These are phyloP conservation scores for Fusarium ambrosium DNA, from an alignment of 2,329 filamentous ascomycete species.

Conservation along the genomic window DNA sequence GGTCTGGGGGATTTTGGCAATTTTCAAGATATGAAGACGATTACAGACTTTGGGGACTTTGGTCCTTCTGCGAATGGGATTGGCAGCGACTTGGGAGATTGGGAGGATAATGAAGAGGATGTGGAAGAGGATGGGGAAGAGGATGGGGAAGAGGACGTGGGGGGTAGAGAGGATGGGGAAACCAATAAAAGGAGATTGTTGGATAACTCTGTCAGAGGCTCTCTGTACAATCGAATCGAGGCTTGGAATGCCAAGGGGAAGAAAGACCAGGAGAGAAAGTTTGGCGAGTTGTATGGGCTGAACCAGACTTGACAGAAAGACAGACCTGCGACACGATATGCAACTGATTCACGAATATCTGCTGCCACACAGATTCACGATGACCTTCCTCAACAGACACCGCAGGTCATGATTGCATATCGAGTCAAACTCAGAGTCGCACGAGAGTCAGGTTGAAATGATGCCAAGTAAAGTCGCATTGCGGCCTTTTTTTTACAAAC, in stretches of 20 bases:
- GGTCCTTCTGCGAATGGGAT: background rate
- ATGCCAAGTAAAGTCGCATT: background rate
- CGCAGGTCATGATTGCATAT: background rate
- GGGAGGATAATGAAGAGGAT: background rate
- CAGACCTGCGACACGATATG: background rate
- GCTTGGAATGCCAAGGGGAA: background rate
- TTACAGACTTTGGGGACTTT: background rate
- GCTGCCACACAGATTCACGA: background rate
- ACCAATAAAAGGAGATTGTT: background rate
- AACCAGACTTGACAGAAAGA: background rate
- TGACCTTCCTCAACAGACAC: background rate
- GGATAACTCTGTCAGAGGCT: background rate
- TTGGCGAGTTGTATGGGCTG: background rate
- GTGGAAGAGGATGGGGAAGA: too few species aligned
- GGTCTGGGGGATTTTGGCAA: background rate
- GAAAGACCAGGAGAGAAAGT: background rate
- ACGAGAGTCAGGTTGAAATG: background rate
- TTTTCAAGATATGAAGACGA: background rate
- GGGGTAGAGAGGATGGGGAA: background rate
- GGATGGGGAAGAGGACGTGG: background rate
- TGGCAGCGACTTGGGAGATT: background rate
- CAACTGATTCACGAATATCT: background rate
- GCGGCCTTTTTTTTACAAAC: background rate
- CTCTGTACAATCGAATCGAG: background rate
- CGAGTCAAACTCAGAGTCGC: background rate